Evolutionary conservation across 345 rosid species (phyloP).

Genomic region (Eutrema yunnanense): DNA sequence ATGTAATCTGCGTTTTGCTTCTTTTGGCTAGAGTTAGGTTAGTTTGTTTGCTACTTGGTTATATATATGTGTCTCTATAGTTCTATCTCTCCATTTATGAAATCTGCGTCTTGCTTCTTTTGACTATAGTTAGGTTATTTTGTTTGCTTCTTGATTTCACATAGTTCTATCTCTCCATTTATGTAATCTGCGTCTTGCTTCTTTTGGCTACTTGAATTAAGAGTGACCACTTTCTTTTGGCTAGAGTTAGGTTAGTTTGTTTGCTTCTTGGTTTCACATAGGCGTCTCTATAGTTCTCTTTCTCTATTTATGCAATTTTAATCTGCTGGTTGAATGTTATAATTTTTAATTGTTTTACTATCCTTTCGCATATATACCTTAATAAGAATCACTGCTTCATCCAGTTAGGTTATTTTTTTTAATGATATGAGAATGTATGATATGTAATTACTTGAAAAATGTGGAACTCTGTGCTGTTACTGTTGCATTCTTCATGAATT

Average conservation of each 20-base stretch:
- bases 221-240: too few relatives aligned
- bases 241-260: not conserved
- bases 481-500: not conserved
- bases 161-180: not conserved
- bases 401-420: not conserved
- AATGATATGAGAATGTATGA: not conserved
- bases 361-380: not conserved
- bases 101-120: not conserved
- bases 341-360: not conserved
- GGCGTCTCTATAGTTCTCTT: not conserved
- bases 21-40: not conserved
- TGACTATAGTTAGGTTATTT: too few relatives aligned
- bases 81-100: not conserved
- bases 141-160: not conserved
- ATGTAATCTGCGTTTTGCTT: too few relatives aligned
- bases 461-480: not conserved
- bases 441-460: not conserved
- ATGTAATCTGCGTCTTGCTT: not conserved
- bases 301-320: not conserved
- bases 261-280: not conserved
- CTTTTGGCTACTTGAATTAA: not conserved
- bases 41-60: not conserved
- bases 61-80: not conserved
- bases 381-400: not conserved
- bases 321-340: not conserved